Evolutionary conservation across 2,329 filamentous ascomycete species (phyloP), one percentile per base, ranked within the genome.

Genomic region (Cryphonectria japonica): DNA sequence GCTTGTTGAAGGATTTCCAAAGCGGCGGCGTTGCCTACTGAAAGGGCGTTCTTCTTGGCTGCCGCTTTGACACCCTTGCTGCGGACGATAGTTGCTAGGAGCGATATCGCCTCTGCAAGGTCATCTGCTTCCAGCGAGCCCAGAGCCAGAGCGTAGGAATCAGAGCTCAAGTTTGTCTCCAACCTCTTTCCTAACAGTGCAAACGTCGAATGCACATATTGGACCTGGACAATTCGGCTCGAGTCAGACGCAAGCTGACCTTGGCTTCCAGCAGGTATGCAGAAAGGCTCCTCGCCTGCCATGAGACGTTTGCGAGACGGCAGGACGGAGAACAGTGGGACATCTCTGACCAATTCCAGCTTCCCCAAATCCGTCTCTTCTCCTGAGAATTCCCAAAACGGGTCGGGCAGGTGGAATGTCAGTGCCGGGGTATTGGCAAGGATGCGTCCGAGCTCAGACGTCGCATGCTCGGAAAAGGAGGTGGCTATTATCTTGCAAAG

Each of bases 351-450:
- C 4, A 98, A 86, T 72, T 88, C 86, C 72, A 98, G 92, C 26
- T 89, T 89, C 76, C 97, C 96, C 37, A 89, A 89, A 75, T 96
- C 95, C 71, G 96, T 93, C 74, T 97, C 93, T 80, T 98, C 95
- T 68, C 92, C 90, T 54, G 92, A 90, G 16, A 95, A 89, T 72
- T 91, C 88, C 76, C 97, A 98, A 50, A 88, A 88, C 59, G 87
- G 86, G 78, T 86, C 81, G 0, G 93, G 91, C n/a, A 97, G 85
- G 16, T 87, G 84, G 75, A 97, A 91, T 39, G 95, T 97, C 69
- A 98, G 88, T 8, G 88, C 91, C 1, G 89, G 87, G 68, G 94
- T 91, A 70, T 85, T 86, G 70, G 91, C 88, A 16, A 98, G 84
- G 5, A 67, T 63, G 11, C 37, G 59, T 13, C 94, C 85, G 59